These are phyloP conservation scores for Tetrahymena elliotti DNA, from an alignment of 73 alveolate genomes.

Conservation along the genomic window DNA sequence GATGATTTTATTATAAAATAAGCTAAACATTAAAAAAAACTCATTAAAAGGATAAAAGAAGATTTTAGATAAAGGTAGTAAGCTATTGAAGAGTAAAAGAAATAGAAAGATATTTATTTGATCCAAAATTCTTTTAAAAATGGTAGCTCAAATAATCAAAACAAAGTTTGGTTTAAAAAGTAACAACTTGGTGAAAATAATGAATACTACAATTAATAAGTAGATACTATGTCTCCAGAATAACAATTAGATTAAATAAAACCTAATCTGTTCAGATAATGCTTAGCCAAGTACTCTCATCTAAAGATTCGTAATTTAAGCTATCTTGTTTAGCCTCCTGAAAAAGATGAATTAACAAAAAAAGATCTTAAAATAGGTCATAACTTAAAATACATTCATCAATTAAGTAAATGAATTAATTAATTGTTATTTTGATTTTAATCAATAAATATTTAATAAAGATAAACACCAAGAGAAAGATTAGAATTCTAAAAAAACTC, in stretches of 20 bases:
- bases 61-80: not conserved
- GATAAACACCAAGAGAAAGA: not conserved
- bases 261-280: not conserved
- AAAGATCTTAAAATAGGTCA: not conserved
- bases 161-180: not conserved
- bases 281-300: not conserved
- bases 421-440: too few species aligned
- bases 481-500: not conserved
- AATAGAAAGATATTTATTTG: not conserved
- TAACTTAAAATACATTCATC: not conserved
- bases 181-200: not conserved
- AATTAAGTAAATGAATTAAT: not conserved
- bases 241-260: not conserved
- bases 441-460: too few species aligned
- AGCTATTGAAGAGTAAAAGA: not conserved
- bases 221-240: not conserved
- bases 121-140: not conserved
- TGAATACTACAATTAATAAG: not conserved
- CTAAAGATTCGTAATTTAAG: not conserved
- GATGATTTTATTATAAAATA: not conserved
- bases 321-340: not conserved
- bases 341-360: not conserved
- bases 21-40: not conserved
- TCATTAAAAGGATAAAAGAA: not conserved
- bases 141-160: not conserved